These are phyloP conservation scores for Canariomyces notabilis DNA, from an alignment of 2,329 filamentous ascomycete species.

Conservation along the genomic window DNA sequence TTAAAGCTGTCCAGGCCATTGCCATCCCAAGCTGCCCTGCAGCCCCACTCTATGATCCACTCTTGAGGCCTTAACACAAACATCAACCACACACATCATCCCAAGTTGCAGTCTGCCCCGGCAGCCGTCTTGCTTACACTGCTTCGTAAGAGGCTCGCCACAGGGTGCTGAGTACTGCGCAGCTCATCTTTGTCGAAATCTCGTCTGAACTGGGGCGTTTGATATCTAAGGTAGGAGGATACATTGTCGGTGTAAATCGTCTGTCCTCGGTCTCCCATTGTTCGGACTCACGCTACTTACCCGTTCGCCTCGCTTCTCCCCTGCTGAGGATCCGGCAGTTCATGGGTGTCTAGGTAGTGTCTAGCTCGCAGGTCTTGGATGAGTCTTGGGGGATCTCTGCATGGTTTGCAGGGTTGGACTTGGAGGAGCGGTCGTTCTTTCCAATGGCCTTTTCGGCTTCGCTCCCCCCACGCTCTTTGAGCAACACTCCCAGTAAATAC, in stretches of 20 bases:
- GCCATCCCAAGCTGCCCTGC: conserved; percentile 3
- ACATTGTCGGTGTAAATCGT: no score
- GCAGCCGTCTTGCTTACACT: conserved; percentile 20
- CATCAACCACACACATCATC: conserved; percentile 22
- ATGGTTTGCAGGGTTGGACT: conserved; percentile 16
- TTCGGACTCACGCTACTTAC: no score
- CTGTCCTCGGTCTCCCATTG: no score
- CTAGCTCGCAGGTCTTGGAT: conserved; percentile 16
- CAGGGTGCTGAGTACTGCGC: conserved; percentile 1
- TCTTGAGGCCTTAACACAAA: conserved; percentile 24
- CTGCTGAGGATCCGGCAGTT: neutral
- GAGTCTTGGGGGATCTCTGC: conserved; percentile 14
- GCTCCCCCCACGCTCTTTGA: conserved; percentile 7
- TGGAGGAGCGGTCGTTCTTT: conserved; percentile 11
- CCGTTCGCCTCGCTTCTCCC: conserved; percentile 9
- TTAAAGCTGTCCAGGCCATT: conserved; percentile 11
- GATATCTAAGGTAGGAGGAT: no score
- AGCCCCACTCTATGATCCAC: conserved; percentile 18
- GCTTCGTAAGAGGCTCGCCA: no score
- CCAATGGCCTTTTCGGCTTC: conserved; percentile 10
- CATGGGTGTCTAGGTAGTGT: neutral
- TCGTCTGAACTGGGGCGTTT: no score
- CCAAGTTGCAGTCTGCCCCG: conserved; percentile 20
- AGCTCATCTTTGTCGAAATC: neutral
- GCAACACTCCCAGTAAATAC: no score